Evolutionary conservation across 148 eudicot genomes (phyloP).

Genomic region (Heliamphora exappendiculata): DNA sequence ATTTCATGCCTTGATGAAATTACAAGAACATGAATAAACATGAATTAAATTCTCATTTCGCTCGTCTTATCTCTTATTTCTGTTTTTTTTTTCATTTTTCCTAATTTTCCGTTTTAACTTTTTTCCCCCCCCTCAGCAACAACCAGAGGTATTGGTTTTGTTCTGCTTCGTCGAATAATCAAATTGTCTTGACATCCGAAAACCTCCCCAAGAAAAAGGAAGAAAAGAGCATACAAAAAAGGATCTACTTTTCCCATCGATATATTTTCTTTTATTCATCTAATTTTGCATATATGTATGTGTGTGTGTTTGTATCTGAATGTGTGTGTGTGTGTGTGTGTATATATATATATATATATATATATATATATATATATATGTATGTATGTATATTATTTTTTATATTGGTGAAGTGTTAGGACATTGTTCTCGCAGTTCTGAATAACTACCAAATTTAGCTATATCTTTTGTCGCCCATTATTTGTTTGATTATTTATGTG

Average conservation of each 20-base stretch:
- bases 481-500: background rate
- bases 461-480: background rate
- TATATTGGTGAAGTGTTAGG: no score
- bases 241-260: no score
- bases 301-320: background rate
- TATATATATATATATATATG: no score
- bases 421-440: no score
- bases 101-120: background rate
- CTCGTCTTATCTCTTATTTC: background rate
- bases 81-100: background rate
- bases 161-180: background rate
- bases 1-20: background rate
- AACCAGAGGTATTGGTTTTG: background rate
- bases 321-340: no score
- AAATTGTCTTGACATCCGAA: background rate
- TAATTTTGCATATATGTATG: no score
- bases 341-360: no score
- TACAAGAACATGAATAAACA: background rate
- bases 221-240: background rate
- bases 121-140: background rate
- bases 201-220: background rate
- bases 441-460: background rate
- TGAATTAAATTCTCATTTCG: background rate
- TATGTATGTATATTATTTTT: no score
- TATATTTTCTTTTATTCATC: no score